Evolutionary conservation across 192 early-diverging fungal genomes (phyloP).

Genomic region (Allomyces macrogynus): DNA sequence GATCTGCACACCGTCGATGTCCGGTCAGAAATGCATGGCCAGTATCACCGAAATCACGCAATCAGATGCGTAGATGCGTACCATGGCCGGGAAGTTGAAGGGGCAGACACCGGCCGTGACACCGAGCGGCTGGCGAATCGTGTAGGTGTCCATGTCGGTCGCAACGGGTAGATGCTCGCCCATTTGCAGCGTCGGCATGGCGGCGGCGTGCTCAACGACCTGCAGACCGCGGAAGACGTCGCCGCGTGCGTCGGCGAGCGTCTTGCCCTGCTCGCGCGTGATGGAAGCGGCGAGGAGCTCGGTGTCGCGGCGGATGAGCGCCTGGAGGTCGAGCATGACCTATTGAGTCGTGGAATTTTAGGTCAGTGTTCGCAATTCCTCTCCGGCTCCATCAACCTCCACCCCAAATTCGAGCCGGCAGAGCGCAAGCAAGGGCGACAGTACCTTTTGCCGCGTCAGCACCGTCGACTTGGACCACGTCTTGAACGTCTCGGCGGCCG

Average conservation of each 20-base stretch:
- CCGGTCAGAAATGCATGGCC: no score
- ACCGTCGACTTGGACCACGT: constrained; percentile 67
- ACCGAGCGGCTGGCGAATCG: constrained; percentile 71
- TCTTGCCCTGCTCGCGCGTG: constrained; percentile 80
- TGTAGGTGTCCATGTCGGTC: constrained; percentile 90
- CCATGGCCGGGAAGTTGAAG: constrained; percentile 96
- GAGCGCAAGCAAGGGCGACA: no score
- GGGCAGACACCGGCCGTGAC: constrained; percentile 85
- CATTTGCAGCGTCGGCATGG: constrained; percentile 58
- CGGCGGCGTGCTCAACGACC: constrained; percentile 68
- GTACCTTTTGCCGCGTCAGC: constrained; percentile 50
- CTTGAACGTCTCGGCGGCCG: constrained; percentile 59
- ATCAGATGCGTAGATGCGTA: constrained; percentile 3
- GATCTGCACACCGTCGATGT: no score
- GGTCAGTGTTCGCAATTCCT: no score
- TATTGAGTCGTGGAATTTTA: not conserved
- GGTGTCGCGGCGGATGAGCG: constrained; percentile 57
- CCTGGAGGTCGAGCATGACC: constrained; percentile 78
- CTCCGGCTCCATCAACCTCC: no score
- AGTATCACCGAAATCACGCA: not conserved
- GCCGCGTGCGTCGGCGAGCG: constrained; percentile 75
- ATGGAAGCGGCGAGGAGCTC: constrained; percentile 68
- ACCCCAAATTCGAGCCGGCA: no score
- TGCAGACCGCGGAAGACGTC: constrained; percentile 81
- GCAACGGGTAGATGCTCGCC: constrained; percentile 69